phyloP scores from a whole-genome alignment of 352 stramenopile species.

The Globisporangium nagaii region DNA sequence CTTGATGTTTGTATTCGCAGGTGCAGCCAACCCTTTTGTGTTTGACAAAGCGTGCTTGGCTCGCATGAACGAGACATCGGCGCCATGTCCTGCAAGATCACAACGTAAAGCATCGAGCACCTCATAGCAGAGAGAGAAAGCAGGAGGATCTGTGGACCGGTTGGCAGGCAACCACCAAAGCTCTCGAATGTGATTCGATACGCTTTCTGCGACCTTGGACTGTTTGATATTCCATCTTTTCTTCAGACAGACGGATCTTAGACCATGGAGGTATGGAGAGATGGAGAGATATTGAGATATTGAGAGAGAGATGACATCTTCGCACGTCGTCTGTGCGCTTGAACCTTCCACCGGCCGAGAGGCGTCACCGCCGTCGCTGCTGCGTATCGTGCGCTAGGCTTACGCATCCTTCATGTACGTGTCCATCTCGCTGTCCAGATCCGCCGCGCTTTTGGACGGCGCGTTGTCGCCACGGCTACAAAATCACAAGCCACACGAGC shows the following conservation, averaged over 20 bases:
- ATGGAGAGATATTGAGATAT: no score
- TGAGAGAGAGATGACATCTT: neutral
- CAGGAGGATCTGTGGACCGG: no score
- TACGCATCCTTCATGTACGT: constrained; percentile 85
- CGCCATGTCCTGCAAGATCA: no score
- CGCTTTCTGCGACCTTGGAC: neutral
- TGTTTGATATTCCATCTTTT: no score
- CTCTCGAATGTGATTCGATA: neutral
- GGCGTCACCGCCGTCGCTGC: neutral
- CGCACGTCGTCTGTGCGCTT: neutral
- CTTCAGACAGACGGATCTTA: neutral
- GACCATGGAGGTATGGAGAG: neutral
- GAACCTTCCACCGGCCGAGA: neutral
- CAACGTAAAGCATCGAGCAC: no score
- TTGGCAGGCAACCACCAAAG: no score
- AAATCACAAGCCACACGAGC: neutral
- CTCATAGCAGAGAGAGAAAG: no score
- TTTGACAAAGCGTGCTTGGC: no score
- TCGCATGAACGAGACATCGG: no score
- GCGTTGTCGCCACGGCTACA: constrained; percentile 28
- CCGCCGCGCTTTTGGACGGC: constrained; percentile 41
- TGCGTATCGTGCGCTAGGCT: constrained; percentile 8
- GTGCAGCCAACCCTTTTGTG: no score
- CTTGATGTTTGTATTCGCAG: no score
- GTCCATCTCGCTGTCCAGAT: constrained; percentile 85